Percentiles rank a stretch among this genome's conserved stretches.
Conservation (phyloP, 352 stramenopile genomes). For the Globisporangium apiculatum region DNA sequence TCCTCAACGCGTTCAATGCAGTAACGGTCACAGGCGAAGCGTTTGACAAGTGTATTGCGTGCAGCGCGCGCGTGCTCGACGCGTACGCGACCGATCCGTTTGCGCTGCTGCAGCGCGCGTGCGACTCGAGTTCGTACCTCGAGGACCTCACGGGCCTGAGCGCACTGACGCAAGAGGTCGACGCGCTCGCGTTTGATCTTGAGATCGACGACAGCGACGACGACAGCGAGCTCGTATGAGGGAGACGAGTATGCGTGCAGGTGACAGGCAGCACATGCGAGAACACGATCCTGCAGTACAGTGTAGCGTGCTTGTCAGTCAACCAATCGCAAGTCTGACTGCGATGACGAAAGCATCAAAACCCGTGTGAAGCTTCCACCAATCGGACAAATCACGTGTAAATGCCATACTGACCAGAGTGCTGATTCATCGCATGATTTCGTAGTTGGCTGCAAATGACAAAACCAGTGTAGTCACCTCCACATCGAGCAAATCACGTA, state of each 20-base stretch:
- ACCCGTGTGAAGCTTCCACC: no score
- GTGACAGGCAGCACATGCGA: no score
- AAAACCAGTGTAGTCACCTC: no score
- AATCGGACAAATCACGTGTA: no score
- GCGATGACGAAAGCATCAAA: no score
- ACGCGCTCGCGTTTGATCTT: constrained; percentile 61
- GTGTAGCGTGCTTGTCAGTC: no score
- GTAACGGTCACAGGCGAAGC: constrained; percentile 82
- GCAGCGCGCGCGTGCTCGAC: constrained; percentile 84
- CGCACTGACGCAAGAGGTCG: constrained; percentile 45
- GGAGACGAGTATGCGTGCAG: background rate
- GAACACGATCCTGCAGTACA: no score
- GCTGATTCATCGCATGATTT: no score
- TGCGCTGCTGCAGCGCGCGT: constrained; percentile 49
- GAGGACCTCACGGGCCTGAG: constrained; percentile 76
- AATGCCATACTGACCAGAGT: no score
- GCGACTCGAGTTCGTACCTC: constrained; percentile 63
- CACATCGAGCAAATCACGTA: no score
- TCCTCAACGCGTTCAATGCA: constrained; percentile 87
- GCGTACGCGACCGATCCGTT: constrained; percentile 61
- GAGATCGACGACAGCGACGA: constrained; percentile 69
- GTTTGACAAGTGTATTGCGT: constrained; percentile 96
- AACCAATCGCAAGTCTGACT: no score
- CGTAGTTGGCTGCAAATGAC: no score
- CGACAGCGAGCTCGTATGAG: constrained; percentile 48